Percentiles rank a stretch among this genome's conserved stretches.
These are phyloP conservation scores for Leptomonas pyrrhocoris DNA, from an alignment of 208 protist genomes.

Conservation along the genomic window DNA sequence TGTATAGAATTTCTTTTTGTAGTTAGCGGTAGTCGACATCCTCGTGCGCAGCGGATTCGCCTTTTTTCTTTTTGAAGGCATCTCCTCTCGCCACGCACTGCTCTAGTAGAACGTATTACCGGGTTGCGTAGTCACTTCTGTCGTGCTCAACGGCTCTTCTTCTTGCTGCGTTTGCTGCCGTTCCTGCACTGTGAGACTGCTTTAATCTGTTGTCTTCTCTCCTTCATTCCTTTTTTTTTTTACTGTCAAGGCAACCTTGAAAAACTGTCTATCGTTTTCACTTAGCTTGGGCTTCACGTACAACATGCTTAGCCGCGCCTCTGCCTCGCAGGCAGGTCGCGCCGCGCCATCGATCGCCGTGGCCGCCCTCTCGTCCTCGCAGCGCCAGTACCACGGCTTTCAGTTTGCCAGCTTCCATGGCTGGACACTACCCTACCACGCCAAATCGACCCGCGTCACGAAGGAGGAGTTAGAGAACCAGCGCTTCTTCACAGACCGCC, in stretches of 20 bases:
- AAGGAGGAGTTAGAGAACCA: constrained; percentile 77
- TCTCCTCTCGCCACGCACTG: neutral
- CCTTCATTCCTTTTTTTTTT: neutral
- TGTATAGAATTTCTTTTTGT: neutral
- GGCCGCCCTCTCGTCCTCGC: neutral
- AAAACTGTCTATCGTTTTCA: no score
- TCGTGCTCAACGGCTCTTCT: no score
- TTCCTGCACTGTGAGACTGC: neutral
- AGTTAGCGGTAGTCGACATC: no score
- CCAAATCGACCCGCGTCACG: constrained; percentile 50
- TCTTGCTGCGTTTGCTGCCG: constrained; percentile 8
- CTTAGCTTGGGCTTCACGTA: no score
- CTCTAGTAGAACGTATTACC: neutral
- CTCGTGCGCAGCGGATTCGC: neutral
- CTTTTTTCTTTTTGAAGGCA: neutral
- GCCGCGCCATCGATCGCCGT: neutral
- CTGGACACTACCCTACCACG: constrained; percentile 78
- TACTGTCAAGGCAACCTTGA: no score
- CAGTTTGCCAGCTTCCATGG: constrained; percentile 79
- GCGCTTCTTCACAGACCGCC: constrained; percentile 70
- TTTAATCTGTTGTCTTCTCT: neutral
- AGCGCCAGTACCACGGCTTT: constrained; percentile 63
- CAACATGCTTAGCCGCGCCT: constrained; percentile 2
- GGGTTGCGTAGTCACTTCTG: no score
- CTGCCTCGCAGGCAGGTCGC: neutral